A percentile compares a stretch with the other conserved stretches of the same genome.
Conservation (phyloP, 2,329 filamentous ascomycete species). For the Beauveria rudraprayagi region DNA sequence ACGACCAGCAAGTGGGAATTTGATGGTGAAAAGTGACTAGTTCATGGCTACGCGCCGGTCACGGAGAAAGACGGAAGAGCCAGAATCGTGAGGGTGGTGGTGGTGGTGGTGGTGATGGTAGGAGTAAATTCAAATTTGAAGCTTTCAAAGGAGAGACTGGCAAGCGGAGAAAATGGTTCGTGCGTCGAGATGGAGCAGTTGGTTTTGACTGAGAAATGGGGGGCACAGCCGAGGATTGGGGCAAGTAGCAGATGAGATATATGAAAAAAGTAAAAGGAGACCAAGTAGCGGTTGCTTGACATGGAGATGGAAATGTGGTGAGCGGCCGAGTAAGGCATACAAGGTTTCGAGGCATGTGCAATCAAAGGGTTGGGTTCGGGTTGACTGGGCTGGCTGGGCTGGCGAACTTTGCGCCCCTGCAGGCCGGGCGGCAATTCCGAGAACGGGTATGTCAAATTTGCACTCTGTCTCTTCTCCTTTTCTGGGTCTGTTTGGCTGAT, state of each 20-base stretch:
- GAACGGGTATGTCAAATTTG: constrained; percentile 6
- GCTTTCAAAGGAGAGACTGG: neutral
- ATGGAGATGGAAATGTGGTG: constrained; percentile 6
- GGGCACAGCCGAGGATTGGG: too few relatives aligned
- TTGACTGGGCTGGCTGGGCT: neutral
- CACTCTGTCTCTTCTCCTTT: neutral
- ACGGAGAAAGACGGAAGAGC: neutral
- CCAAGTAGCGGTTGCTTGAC: neutral
- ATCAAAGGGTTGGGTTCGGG: constrained; percentile 7
- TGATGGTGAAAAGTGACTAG: neutral
- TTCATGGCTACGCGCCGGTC: neutral
- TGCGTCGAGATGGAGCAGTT: neutral
- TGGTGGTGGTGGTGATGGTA: neutral
- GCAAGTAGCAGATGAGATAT: too few relatives aligned
- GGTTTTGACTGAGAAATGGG: neutral
- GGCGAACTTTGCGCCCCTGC: neutral
- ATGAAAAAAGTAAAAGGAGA: neutral
- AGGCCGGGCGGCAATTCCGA: constrained; percentile 9
- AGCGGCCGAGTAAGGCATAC: neutral
- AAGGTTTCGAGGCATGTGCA: constrained; percentile 11
- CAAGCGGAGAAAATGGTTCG: neutral
- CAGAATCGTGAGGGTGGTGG: neutral
- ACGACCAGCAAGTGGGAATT: neutral
- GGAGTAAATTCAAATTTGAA: neutral
- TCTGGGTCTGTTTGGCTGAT: neutral